A percentile compares a stretch with the other conserved stretches of the same genome.
Conservation (phyloP, 176 grass and related monocot species). For the Carex kokanica region DNA sequence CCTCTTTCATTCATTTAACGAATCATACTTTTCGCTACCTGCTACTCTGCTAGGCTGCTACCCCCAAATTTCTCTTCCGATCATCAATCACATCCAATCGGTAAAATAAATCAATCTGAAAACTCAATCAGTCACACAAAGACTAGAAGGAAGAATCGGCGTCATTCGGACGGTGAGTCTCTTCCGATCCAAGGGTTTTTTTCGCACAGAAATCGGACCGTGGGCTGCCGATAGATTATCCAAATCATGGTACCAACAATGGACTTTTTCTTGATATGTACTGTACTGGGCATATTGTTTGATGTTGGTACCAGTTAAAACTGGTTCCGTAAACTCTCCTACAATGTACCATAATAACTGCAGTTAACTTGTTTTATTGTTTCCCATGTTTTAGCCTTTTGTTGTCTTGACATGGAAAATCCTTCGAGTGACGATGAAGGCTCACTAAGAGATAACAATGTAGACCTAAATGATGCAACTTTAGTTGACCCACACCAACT, state of each 20-base stretch:
- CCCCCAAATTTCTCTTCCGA: neutral
- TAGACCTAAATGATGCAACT: constrained; percentile 52
- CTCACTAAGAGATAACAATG: constrained; percentile 46
- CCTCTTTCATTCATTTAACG: no score
- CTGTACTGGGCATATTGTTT: no score
- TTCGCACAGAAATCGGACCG: no score
- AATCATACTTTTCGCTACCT: no score
- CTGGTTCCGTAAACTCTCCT: no score
- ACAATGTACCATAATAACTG: no score
- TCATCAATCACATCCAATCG: neutral
- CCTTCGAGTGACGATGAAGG: constrained; percentile 47
- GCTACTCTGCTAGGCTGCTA: no score
- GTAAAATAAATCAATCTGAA: no score
- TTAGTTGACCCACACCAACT: constrained; percentile 36
- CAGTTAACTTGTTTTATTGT: neutral
- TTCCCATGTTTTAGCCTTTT: neutral
- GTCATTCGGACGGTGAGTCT: neutral
- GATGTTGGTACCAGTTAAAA: no score
- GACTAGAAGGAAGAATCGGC: neutral
- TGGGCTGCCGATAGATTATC: neutral
- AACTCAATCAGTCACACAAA: no score
- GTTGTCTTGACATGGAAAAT: constrained; percentile 38
- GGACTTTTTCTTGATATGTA: neutral
- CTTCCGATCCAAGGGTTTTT: no score
- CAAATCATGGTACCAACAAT: neutral